Base-by-base conservation (phyloP, 2,329 filamentous ascomycete genomes). In the Aspergillus novofumigatus region DNA sequence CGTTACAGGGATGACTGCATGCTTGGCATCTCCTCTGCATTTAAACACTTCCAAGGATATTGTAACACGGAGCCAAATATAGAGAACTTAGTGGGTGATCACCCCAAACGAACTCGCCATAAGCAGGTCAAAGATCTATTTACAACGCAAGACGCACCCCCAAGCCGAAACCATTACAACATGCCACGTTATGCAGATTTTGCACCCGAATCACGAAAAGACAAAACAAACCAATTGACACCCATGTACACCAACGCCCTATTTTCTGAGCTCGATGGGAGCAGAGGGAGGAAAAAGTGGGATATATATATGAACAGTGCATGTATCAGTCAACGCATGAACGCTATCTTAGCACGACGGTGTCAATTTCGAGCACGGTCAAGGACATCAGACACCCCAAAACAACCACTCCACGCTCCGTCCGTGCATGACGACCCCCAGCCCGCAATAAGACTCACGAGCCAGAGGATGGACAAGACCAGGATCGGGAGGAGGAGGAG, bases 401-500 rank as follows among this genome's bases (percentile, higher is more conserved):
- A 80, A 78, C 58, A 80, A 57, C 41, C 75, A 74, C 56, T 70
- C 69, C 20, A 77, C 76, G 21, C 70, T 69, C n/a, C 64, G 69
- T 6, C 77, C 77, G 60, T 77, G 74, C 59, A 74, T 73, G 32
- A 78, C 75, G 52, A 80, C 65, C 8, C 75, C 72, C 78, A 77
- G 25, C 77, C 76, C 4, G 72, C 70, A 63, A 81, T 77, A 55
- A 80, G 66, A 63, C 77, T 79, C 20, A 80, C 68, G n/a, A 79
- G 65, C 85, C 85, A 89, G 26, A 88, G 67, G 28, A 87, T 75
- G 1, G 78, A 79, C 50, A 85, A 81, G 1, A 84, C 76, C n/a
- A 84, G 75, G 49, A 87, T 82, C 0, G 86, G 86, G 11, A 83
- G 76, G 32, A 89, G 77, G 14, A 89, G 77, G 3, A 88, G 78